Percentiles rank a stretch among this genome's conserved stretches.
Evolutionary conservation across 2,329 filamentous ascomycete species (phyloP).

Genomic region (Trichoderma polysporum): DNA sequence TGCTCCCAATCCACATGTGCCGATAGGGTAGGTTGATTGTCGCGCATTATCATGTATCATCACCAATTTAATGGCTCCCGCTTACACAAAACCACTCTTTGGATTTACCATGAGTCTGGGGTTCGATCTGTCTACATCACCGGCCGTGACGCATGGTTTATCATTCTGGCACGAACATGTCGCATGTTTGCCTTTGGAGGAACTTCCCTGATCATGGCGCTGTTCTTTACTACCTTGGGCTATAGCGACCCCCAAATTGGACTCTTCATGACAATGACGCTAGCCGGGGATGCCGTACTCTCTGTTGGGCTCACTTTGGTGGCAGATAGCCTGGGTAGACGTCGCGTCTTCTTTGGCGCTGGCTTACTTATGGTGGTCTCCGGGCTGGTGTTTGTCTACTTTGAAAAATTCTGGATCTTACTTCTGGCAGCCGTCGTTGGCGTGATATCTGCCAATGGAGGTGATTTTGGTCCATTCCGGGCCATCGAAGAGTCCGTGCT

Average conservation of each 20-base stretch:
- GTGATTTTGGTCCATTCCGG: conserved; percentile 67
- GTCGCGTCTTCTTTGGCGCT: conserved; percentile 53
- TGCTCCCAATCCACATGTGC: neutral
- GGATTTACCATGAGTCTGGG: conserved; percentile 48
- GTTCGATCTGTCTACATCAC: conserved; percentile 46
- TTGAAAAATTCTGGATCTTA: conserved; percentile 59
- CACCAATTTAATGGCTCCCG: neutral
- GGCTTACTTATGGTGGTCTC: conserved; percentile 56
- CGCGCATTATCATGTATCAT: neutral
- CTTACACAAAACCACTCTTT: conserved; percentile 17
- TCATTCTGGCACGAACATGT: conserved; percentile 51
- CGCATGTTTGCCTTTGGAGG: conserved; percentile 66
- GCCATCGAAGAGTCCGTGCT: conserved; percentile 66
- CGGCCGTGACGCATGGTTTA: conserved; percentile 51
- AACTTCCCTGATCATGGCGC: conserved; percentile 59
- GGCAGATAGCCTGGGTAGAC: conserved; percentile 58
- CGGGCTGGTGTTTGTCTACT: conserved; percentile 53
- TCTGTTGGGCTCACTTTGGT: conserved; percentile 57
- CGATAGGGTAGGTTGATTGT: neutral
- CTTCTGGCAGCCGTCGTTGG: conserved; percentile 58
- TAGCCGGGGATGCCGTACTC: conserved; percentile 60
- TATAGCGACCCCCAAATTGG: conserved; percentile 60
- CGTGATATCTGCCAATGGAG: conserved; percentile 61
- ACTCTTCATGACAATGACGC: conserved; percentile 63
- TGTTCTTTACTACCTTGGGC: conserved; percentile 57